Conservation (phyloP, 352 stramenopile genomes). For the Pythium chondricola region DNA sequence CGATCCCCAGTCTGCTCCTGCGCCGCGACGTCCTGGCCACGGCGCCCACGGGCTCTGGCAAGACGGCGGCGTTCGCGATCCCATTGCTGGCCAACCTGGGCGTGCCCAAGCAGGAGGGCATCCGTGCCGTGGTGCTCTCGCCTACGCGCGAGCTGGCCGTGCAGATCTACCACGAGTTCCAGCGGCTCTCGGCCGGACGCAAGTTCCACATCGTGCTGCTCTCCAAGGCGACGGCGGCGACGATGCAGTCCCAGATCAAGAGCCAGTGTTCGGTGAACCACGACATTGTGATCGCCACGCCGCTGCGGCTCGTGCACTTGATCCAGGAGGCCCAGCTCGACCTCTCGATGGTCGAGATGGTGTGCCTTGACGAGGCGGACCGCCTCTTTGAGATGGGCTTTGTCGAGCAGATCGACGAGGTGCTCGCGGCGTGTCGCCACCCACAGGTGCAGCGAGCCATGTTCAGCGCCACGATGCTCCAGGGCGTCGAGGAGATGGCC, state of each 20-base stretch:
- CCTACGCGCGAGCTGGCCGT: slow-evolving; percentile 96
- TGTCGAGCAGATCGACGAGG: slow-evolving; percentile 96
- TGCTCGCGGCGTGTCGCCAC: slow-evolving; percentile 90
- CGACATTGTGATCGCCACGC: slow-evolving; percentile 96
- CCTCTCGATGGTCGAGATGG: slow-evolving; percentile 82
- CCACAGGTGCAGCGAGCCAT: slow-evolving; percentile 89
- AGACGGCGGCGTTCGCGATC: slow-evolving; percentile 97
- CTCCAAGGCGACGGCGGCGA: slow-evolving; percentile 89
- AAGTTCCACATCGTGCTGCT: slow-evolving; percentile 89
- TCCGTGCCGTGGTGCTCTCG: slow-evolving; percentile 93
- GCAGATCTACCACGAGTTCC: slow-evolving; percentile 96
- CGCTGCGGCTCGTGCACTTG: slow-evolving; percentile 91
- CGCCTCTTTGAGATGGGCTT: slow-evolving; percentile 97
- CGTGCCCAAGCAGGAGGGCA: slow-evolving; percentile 46
- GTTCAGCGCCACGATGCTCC: slow-evolving; percentile 97
- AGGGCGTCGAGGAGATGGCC: slow-evolving; percentile 93
- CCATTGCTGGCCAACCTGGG: slow-evolving; percentile 87
- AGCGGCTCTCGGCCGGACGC: slow-evolving; percentile 80
- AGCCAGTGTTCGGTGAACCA: slow-evolving; percentile 79
- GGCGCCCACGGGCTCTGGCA: slow-evolving; percentile 96
- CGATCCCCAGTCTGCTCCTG: slow-evolving; percentile 86
- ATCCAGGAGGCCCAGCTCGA: slow-evolving; percentile 85
- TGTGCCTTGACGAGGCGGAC: slow-evolving; percentile 99
- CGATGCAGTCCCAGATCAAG: slow-evolving; percentile 65
- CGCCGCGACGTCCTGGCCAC: slow-evolving; percentile 93